Base-by-base conservation (phyloP, 495 filamentous ascomycete species). In the Viridothelium virens region DNA sequence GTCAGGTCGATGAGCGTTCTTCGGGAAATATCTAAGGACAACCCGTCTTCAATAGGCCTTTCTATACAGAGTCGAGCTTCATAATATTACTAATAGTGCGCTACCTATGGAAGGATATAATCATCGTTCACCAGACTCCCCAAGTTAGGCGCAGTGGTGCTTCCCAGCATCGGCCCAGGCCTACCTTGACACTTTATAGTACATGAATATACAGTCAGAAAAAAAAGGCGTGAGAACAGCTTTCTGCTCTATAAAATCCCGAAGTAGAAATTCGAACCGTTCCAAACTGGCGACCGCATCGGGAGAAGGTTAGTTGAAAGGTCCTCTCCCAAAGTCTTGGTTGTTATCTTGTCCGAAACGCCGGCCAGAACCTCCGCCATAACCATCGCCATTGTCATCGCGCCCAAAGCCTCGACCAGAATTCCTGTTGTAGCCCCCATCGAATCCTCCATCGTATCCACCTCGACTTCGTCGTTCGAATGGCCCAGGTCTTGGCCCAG, bases 401-500 rank as follows among this genome's bases (percentile, higher is more conserved):
- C 67, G 56, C 33, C 31, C 47, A 16, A 38, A 56, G 25, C 61
- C 61, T 33, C 68, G 7, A 38, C 63, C 39, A 56, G 48, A 62
- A 37, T 33, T 48, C 33, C 62, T 6, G 56, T 33, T n/a, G 6
- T 61, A 18, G 10, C 62, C 67, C 14, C 64, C 34, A 7, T 59
- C 64, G 34, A 16, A 41, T 12, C 18, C 61, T 18, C 65, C 37
- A 9, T 47, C 68, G 4, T 25, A 50, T n/a, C 61, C n/a, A 3
- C 65, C 65, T 25, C 63, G 56, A 50, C 37, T 25, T 38, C 63
- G 36, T n/a, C 65, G 67, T 44, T 63, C 70, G 66, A 63, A 66
- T 25, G 61, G 25, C 25, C 34, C 12, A 6, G 38, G 25, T 25
- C 34, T 9, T 38, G 14, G n/a, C 14, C 31, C 61, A 12, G 61